These are phyloP conservation scores for Fraxinus cuspidata DNA, from an alignment of 257 asterid species.

Conservation along the genomic window DNA sequence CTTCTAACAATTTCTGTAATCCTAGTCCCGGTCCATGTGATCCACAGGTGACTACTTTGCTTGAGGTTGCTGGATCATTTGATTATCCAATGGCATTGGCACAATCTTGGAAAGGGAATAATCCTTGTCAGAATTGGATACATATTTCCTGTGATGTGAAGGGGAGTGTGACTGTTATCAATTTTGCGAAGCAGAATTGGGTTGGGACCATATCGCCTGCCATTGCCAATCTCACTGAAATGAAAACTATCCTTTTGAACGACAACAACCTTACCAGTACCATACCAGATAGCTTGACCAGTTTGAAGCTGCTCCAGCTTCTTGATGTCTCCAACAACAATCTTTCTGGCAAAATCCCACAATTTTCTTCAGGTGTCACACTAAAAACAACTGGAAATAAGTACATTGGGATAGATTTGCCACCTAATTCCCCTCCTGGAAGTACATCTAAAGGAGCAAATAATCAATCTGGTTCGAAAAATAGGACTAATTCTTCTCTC, in stretches of 20 bases:
- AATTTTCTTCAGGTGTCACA: conserved; percentile 37
- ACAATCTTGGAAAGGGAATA: conserved; percentile 67
- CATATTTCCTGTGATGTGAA: conserved; percentile 47
- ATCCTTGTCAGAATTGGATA: conserved; percentile 66
- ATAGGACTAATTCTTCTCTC: conserved; percentile 11
- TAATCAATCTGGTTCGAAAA: conserved; percentile 18
- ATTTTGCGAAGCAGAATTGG: conserved; percentile 56
- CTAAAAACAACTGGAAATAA: conserved; percentile 54
- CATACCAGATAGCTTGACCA: conserved; percentile 59
- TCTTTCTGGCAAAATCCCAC: conserved; percentile 71
- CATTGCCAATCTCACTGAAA: conserved; percentile 45
- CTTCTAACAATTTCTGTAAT: conserved; percentile 53
- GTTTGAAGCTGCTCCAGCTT: conserved; percentile 43
- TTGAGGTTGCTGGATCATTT: conserved; percentile 47
- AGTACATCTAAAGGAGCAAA: conserved; percentile 11
- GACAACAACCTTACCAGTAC: conserved; percentile 62
- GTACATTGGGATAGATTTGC: conserved; percentile 53
- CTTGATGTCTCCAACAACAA: conserved; percentile 81
- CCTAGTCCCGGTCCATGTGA: conserved; percentile 65
- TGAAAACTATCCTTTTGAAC: conserved; percentile 47
- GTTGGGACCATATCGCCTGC: conserved; percentile 63
- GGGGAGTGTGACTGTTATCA: conserved; percentile 53
- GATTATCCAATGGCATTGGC: conserved; percentile 62
- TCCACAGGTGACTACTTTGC: conserved; percentile 64
- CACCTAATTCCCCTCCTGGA: conserved; percentile 32